Conservation (phyloP, 2,329 filamentous ascomycete species). For the Reticulascus tulasneorum region DNA sequence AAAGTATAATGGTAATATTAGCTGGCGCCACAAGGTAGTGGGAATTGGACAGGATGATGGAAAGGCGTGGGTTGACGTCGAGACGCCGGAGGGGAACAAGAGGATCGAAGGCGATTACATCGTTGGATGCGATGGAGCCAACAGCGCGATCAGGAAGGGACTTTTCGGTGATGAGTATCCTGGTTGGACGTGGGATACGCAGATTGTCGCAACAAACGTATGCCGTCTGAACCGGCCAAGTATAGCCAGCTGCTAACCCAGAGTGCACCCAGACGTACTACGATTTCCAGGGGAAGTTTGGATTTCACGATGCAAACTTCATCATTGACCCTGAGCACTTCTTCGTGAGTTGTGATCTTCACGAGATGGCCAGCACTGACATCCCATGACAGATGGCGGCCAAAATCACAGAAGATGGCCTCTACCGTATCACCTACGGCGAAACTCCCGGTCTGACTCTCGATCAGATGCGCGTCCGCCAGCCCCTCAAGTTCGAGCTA, state of each 20-base stretch:
- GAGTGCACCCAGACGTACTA: too few relatives aligned
- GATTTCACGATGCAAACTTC: slow-evolving; percentile 54
- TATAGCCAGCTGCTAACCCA: too few relatives aligned
- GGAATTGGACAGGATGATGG: slow-evolving; percentile 41
- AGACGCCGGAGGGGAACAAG: slow-evolving; percentile 30
- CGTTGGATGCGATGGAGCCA: slow-evolving; percentile 53
- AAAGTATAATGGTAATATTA: slow-evolving; percentile 29
- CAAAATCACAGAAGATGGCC: slow-evolving; percentile 51
- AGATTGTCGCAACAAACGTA: slow-evolving; percentile 61
- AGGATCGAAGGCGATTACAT: slow-evolving; percentile 47
- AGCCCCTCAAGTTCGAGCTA: slow-evolving; percentile 50
- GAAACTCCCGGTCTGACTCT: slow-evolving; percentile 48
- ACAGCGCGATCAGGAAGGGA: slow-evolving; percentile 41
- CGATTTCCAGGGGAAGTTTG: slow-evolving; percentile 49
- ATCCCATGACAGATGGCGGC: slow-evolving; percentile 65
- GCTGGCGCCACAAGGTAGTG: slow-evolving; percentile 44
- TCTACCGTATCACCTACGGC: slow-evolving; percentile 63
- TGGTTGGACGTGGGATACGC: slow-evolving; percentile 55
- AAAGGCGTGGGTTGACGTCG: slow-evolving; percentile 41
- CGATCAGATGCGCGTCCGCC: slow-evolving; percentile 50
- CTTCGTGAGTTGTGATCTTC: slow-evolving; percentile 31
- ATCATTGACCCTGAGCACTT: slow-evolving; percentile 59
- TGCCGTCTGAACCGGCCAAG: too few relatives aligned
- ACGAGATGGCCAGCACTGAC: slow-evolving; percentile 9
- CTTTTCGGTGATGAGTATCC: slow-evolving; percentile 55